These are phyloP conservation scores for Lolium perenne DNA, from an alignment of 176 grass and related monocot species.

Conservation along the genomic window DNA sequence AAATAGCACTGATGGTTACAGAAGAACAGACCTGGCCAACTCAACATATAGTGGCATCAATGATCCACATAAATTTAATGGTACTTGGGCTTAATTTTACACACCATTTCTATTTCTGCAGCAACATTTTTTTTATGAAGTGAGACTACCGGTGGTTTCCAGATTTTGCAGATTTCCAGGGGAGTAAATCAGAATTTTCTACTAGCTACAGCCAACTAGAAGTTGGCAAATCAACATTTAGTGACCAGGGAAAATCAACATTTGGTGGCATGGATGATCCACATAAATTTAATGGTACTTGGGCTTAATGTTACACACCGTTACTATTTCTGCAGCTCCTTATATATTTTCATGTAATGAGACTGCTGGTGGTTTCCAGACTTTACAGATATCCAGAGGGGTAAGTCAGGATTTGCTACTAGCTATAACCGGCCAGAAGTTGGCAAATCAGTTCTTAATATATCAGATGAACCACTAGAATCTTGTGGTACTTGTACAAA, in stretches of 20 bases:
- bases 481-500: constrained; percentile 35
- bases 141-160: background rate
- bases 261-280: constrained; percentile 33
- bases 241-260: constrained; percentile 25
- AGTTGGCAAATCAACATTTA: constrained; percentile 4
- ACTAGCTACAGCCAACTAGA: background rate
- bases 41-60: constrained; percentile 13
- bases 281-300: constrained; percentile 23
- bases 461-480: constrained; percentile 8
- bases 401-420: constrained; percentile 11
- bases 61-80: constrained; percentile 18
- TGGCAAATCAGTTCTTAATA: constrained; percentile 33
- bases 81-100: constrained; percentile 31
- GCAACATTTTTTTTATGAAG: background rate
- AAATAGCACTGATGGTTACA: background rate
- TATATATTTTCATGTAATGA: background rate
- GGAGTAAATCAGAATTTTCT: constrained; percentile 11
- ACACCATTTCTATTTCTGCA: constrained; percentile 27
- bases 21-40: background rate
- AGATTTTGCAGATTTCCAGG: constrained; percentile 26
- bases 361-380: constrained; percentile 20
- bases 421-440: constrained; percentile 21
- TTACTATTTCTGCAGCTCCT: constrained; percentile 19
- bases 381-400: constrained; percentile 44
- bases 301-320: constrained; percentile 13